Base-by-base conservation (phyloP, 805 yeast species). In the Yarrowia sp. region DNA sequence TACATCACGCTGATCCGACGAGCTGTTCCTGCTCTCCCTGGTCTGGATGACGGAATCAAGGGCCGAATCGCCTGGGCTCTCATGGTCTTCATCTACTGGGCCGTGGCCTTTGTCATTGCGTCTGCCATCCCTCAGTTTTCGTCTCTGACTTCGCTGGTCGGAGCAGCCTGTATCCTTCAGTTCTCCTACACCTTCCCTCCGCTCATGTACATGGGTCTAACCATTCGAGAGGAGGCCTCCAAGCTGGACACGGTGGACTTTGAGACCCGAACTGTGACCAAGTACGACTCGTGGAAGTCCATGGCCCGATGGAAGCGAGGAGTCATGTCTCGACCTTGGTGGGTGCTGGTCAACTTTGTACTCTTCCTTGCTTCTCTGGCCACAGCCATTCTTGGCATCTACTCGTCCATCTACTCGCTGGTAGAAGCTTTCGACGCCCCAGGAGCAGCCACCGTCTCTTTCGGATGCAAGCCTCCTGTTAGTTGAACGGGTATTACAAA, bases 111-210 rank as follows among this genome's bases (percentile, higher is more conserved):
- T 70, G 74, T 80, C 45, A 72, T 80, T 70, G 82, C 80, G 50
- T 75, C 81, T 49, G 82, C 82, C 36, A 79, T 80, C 70, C 83
- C 83, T 49, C 77, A 78, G 69, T 77, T 80, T 70, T 72, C 77
- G 32, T 75, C 76, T 32, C 72, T 81, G 49, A 77, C 78, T n/a
- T 64, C 77, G 5, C 72, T 81, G 42, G 74, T 81, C 26, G 83
- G 82, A 67, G 79, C 82, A 5, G 73, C 80, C 70, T 80, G 82
- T 71, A 80, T 80, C 49, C 75, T 80, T 68, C 80, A 80, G 71
- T 81, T 81, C 74, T 77, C 82, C 41, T 81, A 81, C 74, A 80
- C 82, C 12, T 76, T 81, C 74, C 83, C 83, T n/a, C 70, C 70
- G 7, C 40, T 68, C 41, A 48, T 68, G 69, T 56, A 49, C 40